These are phyloP conservation scores for Persicaria tinctoria DNA, from an alignment of 148 eudicot genomes.

Conservation along the genomic window DNA sequence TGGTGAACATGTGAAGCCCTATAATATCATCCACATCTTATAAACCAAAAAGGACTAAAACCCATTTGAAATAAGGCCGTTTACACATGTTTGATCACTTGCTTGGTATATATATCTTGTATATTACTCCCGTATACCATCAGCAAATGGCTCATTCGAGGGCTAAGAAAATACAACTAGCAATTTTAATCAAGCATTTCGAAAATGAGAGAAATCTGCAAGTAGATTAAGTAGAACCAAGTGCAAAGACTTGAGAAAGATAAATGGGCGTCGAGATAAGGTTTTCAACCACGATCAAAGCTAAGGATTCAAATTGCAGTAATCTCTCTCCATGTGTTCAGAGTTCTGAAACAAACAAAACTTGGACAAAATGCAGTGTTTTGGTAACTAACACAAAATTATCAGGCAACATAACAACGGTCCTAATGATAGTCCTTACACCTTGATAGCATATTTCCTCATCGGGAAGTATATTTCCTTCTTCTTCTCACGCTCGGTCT, in stretches of 20 bases:
- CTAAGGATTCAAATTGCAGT: background rate
- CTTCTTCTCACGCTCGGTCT: conserved; percentile 58
- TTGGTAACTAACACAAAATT: background rate
- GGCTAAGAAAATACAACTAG: no score
- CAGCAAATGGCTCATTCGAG: no score
- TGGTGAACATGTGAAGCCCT: no score
- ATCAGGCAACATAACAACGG: background rate
- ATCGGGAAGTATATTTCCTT: conserved; percentile 55
- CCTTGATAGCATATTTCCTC: conserved; percentile 68
- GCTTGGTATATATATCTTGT: no score
- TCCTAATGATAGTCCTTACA: conserved; percentile 15
- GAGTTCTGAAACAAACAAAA: conserved; percentile 11
- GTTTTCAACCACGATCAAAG: background rate
- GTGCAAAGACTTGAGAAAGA: background rate
- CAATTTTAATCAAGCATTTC: no score
- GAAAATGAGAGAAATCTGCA: no score
- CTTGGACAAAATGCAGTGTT: conserved; percentile 6
- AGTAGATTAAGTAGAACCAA: no score
- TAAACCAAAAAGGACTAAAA: no score
- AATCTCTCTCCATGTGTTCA: background rate
- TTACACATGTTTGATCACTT: no score
- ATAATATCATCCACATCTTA: no score
- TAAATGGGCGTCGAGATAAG: background rate
- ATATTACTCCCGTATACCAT: no score
- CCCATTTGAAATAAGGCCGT: no score